Evolutionary conservation across 2,329 filamentous ascomycete genomes (phyloP).

Genomic region (Diaporthe sp.): DNA sequence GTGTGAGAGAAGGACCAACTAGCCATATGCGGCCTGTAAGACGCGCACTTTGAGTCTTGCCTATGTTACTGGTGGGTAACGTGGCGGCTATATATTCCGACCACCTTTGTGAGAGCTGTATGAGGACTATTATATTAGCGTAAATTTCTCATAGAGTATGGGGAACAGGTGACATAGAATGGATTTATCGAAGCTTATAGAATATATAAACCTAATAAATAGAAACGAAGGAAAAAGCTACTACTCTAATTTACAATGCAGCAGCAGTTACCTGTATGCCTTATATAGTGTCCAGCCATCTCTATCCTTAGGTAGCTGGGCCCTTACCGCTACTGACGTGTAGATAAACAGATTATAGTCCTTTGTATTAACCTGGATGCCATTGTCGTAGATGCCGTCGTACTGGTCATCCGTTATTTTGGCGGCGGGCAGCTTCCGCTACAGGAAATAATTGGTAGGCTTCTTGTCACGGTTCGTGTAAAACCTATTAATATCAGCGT

Average conservation of each 20-base stretch:
- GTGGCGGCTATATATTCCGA: too few species aligned
- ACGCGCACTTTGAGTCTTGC: too few species aligned
- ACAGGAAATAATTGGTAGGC: not conserved
- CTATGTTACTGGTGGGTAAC: too few species aligned
- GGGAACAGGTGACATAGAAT: too few species aligned
- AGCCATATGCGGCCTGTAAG: too few species aligned
- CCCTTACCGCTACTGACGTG: not conserved
- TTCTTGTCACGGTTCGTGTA: not conserved
- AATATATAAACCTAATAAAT: too few species aligned
- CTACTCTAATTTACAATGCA: not conserved
- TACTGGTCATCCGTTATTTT: not conserved
- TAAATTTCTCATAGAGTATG: too few species aligned
- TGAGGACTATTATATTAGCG: too few species aligned
- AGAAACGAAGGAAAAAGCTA: not conserved
- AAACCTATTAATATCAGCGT: not conserved
- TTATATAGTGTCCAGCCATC: not conserved
- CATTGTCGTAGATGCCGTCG: not conserved
- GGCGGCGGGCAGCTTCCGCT: not conserved
- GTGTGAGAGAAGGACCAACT: too few species aligned
- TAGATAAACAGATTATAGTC: not conserved
- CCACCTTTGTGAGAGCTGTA: too few species aligned
- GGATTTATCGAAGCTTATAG: too few species aligned
- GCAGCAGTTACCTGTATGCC: not conserved
- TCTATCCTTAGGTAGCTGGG: not conserved
- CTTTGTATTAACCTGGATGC: not conserved